Percentiles rank a stretch among this genome's conserved stretches.
These are phyloP conservation scores for Phytopythium aichiense DNA, from an alignment of 352 stramenopile species.

Conservation along the genomic window DNA sequence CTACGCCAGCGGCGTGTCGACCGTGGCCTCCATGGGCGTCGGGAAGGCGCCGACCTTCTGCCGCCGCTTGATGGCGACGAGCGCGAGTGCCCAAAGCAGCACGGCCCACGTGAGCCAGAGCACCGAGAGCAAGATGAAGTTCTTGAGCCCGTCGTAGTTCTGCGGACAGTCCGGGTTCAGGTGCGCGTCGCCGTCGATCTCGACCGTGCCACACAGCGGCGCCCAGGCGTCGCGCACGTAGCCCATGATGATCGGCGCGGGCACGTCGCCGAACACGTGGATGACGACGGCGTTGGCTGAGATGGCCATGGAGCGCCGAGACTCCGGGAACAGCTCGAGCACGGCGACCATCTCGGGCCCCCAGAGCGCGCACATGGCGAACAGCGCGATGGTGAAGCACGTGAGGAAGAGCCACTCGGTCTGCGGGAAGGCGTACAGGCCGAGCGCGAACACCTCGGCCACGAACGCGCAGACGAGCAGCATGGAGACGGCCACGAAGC, in stretches of 20 bases:
- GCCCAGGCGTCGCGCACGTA: slow-evolving; percentile 82
- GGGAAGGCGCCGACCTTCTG: slow-evolving; percentile 21
- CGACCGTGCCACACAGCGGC: slow-evolving; percentile 61
- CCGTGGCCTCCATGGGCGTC: slow-evolving; percentile 4
- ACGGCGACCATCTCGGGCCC: slow-evolving; percentile 61
- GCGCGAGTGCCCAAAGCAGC: slow-evolving; percentile 35
- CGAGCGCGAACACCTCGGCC: slow-evolving; percentile 36
- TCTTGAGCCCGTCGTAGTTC: slow-evolving; percentile 39
- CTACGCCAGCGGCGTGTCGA: neutral
- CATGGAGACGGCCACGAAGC: slow-evolving; percentile 32
- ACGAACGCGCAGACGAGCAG: slow-evolving; percentile 46
- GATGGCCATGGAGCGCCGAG: slow-evolving; percentile 70
- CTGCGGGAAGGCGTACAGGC: slow-evolving; percentile 36
- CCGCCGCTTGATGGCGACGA: slow-evolving; percentile 23
- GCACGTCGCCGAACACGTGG: slow-evolving; percentile 89
- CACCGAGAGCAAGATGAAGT: slow-evolving; percentile 49
- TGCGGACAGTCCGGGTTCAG: slow-evolving; percentile 48
- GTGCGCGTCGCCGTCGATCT: slow-evolving; percentile 31
- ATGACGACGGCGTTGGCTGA: slow-evolving; percentile 81
- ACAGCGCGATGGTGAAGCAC: slow-evolving; percentile 43
- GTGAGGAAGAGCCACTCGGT: slow-evolving; percentile 42
- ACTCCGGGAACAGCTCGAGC: slow-evolving; percentile 73
- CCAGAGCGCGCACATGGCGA: slow-evolving; percentile 54
- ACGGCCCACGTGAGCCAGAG: slow-evolving; percentile 63
- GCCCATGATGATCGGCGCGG: slow-evolving; percentile 83